Conservation (phyloP, 768 basidiomycete species). For the Krasilnikovozyma curviuscula region DNA sequence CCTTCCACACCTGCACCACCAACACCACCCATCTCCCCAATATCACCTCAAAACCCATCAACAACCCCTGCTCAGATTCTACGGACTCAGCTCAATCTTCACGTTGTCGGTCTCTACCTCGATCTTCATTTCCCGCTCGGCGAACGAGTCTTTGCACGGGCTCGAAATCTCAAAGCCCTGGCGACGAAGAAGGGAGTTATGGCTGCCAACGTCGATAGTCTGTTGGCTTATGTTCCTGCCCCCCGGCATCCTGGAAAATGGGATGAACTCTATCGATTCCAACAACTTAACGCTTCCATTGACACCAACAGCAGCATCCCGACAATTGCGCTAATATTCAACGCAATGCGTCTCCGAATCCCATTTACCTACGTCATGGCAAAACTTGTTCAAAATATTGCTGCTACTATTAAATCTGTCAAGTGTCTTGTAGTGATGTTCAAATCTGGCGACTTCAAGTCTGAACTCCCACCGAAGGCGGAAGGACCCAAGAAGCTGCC, state of each 20-base stretch:
- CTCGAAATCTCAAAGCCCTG: slow-evolving; percentile 14
- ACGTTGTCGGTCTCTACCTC: slow-evolving; percentile 15
- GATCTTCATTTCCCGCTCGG: slow-evolving; percentile 26
- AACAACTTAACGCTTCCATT: slow-evolving; percentile 34
- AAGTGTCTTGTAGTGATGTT: slow-evolving; percentile 49
- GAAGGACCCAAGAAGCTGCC: slow-evolving; percentile 60
- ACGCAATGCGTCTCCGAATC: slow-evolving; percentile 54
- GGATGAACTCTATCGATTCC: slow-evolving; percentile 53
- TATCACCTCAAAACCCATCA: slow-evolving; percentile 13
- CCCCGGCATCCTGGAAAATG: slow-evolving; percentile 35
- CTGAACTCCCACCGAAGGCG: slow-evolving; percentile 41
- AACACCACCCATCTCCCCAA: slow-evolving; percentile 18
- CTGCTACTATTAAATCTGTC: slow-evolving; percentile 48
- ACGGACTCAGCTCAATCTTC: slow-evolving; percentile 10
- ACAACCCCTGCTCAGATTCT: neutral
- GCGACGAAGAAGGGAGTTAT: slow-evolving; percentile 17
- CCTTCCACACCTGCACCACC: slow-evolving; percentile 12
- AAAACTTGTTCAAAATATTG: slow-evolving; percentile 52
- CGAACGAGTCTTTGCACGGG: slow-evolving; percentile 23
- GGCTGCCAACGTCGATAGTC: slow-evolving; percentile 28
- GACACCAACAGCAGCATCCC: slow-evolving; percentile 18
- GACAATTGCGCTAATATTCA: slow-evolving; percentile 36
- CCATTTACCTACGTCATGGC: slow-evolving; percentile 59
- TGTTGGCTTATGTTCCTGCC: slow-evolving; percentile 39
- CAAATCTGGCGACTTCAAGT: slow-evolving; percentile 35